phyloP scores from a whole-genome alignment of 2,329 filamentous ascomycete species.

The Eutypella sp. region DNA sequence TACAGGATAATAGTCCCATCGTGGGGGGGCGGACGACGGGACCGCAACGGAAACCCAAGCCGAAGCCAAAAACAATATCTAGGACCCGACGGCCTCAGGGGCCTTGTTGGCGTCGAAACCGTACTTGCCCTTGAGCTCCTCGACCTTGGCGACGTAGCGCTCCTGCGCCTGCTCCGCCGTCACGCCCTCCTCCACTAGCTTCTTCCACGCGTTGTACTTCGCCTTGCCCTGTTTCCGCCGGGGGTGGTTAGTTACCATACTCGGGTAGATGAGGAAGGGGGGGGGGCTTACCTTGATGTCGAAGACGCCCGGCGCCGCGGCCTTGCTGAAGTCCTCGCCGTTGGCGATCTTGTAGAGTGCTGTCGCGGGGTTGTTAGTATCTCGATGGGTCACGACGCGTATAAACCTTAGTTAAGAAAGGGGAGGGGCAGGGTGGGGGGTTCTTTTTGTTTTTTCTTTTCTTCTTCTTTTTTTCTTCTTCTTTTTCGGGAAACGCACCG shows the following conservation, averaged over 20 bases:
- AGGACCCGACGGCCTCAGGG: constrained; percentile 47
- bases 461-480: constrained; percentile 1
- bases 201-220: constrained; percentile 76
- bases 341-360: constrained; percentile 55
- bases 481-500: constrained; percentile 36
- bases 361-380: constrained; percentile 20
- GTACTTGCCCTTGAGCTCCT: constrained; percentile 64
- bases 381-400: constrained; percentile 2
- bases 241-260: constrained; percentile 1
- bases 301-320: constrained; percentile 61
- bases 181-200: constrained; percentile 58
- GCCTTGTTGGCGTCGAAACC: constrained; percentile 62
- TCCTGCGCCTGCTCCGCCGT: constrained; percentile 65
- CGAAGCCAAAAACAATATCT: no score
- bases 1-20: no score
- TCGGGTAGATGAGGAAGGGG: no score
- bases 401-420: no score
- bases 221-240: constrained; percentile 59
- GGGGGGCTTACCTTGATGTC: constrained; percentile 64
- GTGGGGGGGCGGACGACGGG: no score
- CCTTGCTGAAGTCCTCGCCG: constrained; percentile 52
- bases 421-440: no score
- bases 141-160: constrained; percentile 69
- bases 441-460: no score
- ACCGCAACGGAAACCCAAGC: no score